Conservation (phyloP, 176 grass and related monocot species). For the Carex scoparia region DNA sequence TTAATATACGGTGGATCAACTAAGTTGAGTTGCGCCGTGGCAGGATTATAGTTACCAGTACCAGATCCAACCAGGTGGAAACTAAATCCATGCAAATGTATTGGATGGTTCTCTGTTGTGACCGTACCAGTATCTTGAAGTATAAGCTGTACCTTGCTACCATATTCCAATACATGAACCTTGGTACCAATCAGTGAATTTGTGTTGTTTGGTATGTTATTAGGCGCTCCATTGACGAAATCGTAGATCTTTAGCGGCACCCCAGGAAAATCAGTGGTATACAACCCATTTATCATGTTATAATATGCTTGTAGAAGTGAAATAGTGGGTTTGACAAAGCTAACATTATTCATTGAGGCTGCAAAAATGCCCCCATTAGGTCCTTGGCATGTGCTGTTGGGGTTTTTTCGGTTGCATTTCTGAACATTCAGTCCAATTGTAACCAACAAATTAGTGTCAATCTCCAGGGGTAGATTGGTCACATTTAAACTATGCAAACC, state of each 20-base stretch:
- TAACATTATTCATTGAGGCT: constrained; percentile 26
- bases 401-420: constrained; percentile 5
- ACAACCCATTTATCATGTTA: constrained; percentile 13
- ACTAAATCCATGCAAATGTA: constrained; percentile 35
- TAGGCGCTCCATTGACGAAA: constrained; percentile 20
- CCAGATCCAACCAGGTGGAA: constrained; percentile 31
- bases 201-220: constrained; percentile 29
- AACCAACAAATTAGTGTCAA: constrained; percentile 25
- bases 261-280: constrained; percentile 28
- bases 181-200: constrained; percentile 24
- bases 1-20: constrained; percentile 38
- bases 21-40: constrained; percentile 22
- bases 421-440: constrained; percentile 27
- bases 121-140: constrained; percentile 27
- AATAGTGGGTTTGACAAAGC: constrained; percentile 19
- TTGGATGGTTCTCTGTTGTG: constrained; percentile 29
- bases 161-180: constrained; percentile 30
- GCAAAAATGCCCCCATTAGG: constrained; percentile 24
- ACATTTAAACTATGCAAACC: constrained; percentile 13
- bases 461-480: constrained; percentile 22
- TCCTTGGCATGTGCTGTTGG: constrained; percentile 26
- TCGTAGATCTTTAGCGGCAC: constrained; percentile 24
- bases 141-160: constrained; percentile 16
- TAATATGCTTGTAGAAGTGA: constrained; percentile 33
- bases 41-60: constrained; percentile 25